Evolutionary conservation across 768 basidiomycete genomes (phyloP).

Genomic region (Pleurotus salmoneostramineus): DNA sequence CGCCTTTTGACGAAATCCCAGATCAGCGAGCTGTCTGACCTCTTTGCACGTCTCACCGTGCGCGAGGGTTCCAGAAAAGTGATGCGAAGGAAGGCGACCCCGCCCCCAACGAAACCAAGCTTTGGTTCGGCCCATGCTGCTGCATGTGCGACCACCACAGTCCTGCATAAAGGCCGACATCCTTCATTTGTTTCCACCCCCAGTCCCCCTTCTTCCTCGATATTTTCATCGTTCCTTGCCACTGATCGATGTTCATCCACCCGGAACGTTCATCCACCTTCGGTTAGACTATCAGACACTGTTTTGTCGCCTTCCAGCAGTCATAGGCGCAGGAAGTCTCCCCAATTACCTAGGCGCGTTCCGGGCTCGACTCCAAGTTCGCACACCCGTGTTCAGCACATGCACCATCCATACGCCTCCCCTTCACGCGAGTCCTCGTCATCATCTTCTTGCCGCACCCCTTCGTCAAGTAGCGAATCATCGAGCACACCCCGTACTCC

Average conservation of each 20-base stretch:
- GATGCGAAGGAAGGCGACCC: constrained; percentile 1
- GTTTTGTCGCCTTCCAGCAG: neutral
- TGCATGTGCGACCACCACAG: constrained; percentile 14
- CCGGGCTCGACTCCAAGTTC: constrained; percentile 13
- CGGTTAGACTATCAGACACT: constrained; percentile 1
- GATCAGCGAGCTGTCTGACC: constrained; percentile 18
- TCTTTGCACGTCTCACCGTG: constrained; percentile 22
- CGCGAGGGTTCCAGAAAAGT: constrained; percentile 3
- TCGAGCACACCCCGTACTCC: constrained; percentile 8
- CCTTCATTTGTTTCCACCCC: constrained; percentile 18
- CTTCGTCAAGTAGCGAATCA: constrained; percentile 11
- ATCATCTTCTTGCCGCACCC: constrained; percentile 6
- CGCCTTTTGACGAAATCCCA: neutral
- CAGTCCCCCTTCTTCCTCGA: neutral
- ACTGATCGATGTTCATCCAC: too few relatives aligned
- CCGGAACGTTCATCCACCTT: neutral
- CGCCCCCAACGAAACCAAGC: neutral
- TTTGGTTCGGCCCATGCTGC: constrained; percentile 17
- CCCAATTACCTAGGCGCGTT: constrained; percentile 21
- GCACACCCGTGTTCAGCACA: constrained; percentile 11
- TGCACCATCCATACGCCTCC: constrained; percentile 8
- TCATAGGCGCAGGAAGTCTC: constrained; percentile 14
- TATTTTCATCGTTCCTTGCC: neutral
- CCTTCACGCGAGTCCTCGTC: constrained; percentile 10
- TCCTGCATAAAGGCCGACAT: constrained; percentile 20